These are phyloP conservation scores for Russula ochroleuca DNA, from an alignment of 768 basidiomycete species.

Conservation along the genomic window DNA sequence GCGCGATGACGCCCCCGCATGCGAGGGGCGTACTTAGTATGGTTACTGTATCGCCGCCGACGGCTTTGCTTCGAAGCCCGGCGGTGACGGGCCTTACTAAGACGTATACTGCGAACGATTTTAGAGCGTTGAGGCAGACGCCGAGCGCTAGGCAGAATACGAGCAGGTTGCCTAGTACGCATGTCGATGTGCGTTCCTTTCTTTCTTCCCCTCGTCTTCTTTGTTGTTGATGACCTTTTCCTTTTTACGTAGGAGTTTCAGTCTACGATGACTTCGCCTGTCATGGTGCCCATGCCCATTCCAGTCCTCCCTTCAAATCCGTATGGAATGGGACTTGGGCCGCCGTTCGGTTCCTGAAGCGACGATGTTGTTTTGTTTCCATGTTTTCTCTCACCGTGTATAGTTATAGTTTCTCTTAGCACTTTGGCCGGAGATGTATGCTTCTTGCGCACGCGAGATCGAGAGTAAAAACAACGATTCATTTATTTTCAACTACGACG, in stretches of 20 bases:
- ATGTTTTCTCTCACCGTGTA: background rate
- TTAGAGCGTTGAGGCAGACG: conserved; percentile 65
- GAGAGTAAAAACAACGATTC: background rate
- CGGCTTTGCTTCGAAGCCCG: conserved; percentile 63
- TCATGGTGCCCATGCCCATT: conserved; percentile 15
- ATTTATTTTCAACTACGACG: background rate
- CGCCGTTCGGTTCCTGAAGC: conserved; percentile 19
- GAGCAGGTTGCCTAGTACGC: conserved; percentile 80
- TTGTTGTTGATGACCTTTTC: too few relatives aligned
- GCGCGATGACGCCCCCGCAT: conserved; percentile 33
- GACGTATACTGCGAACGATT: conserved; percentile 77
- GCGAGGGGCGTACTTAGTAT: conserved; percentile 56
- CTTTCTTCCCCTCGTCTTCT: background rate
- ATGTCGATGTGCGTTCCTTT: conserved; percentile 57
- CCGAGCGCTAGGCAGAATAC: conserved; percentile 75
- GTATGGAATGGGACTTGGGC: conserved; percentile 21
- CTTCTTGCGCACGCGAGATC: background rate
- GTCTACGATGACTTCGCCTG: conserved; percentile 13
- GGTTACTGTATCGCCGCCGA: conserved; percentile 64
- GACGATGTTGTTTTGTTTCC: background rate
- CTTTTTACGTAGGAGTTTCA: conserved; percentile 15
- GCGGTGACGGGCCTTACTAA: conserved; percentile 77
- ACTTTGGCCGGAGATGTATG: background rate
- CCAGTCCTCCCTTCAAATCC: conserved; percentile 16
- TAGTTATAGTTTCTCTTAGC: background rate